Conservation (phyloP, 2,329 filamentous ascomycete genomes). For the Hortaea werneckii region DNA sequence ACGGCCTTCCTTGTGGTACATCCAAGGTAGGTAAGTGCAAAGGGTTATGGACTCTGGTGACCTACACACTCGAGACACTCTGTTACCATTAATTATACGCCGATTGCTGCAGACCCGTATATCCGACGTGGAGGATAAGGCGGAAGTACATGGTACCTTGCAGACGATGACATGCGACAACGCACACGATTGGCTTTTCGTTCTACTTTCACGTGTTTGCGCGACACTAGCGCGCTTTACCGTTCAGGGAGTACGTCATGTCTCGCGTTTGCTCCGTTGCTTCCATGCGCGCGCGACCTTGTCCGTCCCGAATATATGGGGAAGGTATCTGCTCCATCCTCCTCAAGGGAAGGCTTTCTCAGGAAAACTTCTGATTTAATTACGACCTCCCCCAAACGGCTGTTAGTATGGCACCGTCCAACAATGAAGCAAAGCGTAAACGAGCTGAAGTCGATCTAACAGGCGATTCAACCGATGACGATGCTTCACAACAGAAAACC, state of each 20-base stretch:
- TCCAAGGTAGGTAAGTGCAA: too few relatives aligned
- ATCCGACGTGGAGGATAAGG: too few relatives aligned
- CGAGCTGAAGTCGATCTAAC: conserved; percentile 3
- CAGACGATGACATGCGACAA: not conserved
- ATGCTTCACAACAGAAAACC: conserved; percentile 1
- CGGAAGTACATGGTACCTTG: too few relatives aligned
- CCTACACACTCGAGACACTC: too few relatives aligned
- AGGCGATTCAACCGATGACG: not conserved
- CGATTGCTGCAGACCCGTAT: too few relatives aligned
- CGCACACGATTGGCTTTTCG: not conserved
- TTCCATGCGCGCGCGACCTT: not conserved
- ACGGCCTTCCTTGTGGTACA: not conserved
- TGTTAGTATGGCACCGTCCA: not conserved
- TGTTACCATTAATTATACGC: too few relatives aligned
- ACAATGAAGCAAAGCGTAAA: conserved; percentile 3
- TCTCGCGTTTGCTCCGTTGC: not conserved
- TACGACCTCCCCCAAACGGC: not conserved
- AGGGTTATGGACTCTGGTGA: too few relatives aligned
- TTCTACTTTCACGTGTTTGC: not conserved
- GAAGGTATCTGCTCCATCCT: too few relatives aligned
- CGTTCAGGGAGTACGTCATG: not conserved
- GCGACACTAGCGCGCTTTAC: too few relatives aligned
- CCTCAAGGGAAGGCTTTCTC: too few relatives aligned
- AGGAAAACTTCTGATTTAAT: too few relatives aligned
- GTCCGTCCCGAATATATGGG: too few relatives aligned